Conservation (phyloP, 2,329 filamentous ascomycete species). For the Falciphora oryzae region DNA sequence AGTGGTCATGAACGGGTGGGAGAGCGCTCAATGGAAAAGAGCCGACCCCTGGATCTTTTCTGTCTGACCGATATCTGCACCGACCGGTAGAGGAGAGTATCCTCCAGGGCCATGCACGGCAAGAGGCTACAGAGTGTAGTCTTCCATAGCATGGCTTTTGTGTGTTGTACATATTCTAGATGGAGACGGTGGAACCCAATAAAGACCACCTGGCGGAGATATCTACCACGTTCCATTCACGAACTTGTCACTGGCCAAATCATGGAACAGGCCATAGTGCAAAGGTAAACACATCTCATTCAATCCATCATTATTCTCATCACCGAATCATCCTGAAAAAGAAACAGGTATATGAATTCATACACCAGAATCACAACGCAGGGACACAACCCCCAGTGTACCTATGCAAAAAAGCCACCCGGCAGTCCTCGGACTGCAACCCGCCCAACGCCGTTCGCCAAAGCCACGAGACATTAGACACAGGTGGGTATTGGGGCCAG, state of each 20-base stretch:
- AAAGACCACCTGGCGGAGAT: not conserved
- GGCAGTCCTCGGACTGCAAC: not conserved
- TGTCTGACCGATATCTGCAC: not conserved
- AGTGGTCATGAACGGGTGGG: not conserved
- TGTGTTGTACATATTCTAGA: conserved; percentile 5
- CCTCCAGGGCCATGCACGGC: not conserved
- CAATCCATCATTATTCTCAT: conserved; percentile 7
- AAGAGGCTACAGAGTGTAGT: too few relatives aligned
- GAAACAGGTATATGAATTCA: conserved; percentile 1
- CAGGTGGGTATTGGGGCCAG: not conserved
- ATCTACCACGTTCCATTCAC: not conserved
- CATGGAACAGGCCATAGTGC: too few relatives aligned
- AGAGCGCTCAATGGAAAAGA: not conserved
- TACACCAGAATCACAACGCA: not conserved
- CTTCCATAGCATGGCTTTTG: not conserved
- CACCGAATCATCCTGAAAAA: not conserved
- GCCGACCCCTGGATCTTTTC: not conserved
- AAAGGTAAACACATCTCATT: not conserved
- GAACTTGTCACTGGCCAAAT: not conserved
- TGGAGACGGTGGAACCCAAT: not conserved
- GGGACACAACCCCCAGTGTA: not conserved
- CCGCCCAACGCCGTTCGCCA: not conserved
- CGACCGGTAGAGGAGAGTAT: not conserved
- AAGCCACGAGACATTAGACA: not conserved
- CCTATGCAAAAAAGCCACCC: not conserved